A percentile compares a stretch with the other conserved stretches of the same genome.
These are phyloP conservation scores for Gossypium davidsonii DNA, from an alignment of 441 rosid species.

Conservation along the genomic window DNA sequence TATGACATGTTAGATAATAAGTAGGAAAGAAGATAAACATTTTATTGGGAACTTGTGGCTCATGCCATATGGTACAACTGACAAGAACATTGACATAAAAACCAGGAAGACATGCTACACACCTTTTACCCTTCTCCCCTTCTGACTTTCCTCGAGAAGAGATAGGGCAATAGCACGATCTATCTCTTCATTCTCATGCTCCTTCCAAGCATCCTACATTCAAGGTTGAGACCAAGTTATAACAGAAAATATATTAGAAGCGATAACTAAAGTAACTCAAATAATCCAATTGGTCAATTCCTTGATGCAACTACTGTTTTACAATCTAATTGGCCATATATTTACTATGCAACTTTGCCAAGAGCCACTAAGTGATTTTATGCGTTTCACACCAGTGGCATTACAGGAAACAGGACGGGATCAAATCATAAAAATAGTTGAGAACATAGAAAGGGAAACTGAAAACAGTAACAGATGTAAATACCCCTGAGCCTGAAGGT, in stretches of 20 bases:
- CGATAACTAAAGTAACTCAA: neutral
- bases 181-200: conserved; percentile 62
- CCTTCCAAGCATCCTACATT: conserved; percentile 47
- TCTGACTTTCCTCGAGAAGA: conserved; percentile 59
- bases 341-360: neutral
- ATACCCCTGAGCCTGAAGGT: conserved; percentile 70
- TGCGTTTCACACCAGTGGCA: neutral
- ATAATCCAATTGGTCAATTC: neutral
- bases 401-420: neutral
- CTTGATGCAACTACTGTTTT: neutral
- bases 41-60: neutral
- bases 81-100: conserved; percentile 6
- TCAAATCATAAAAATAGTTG: neutral
- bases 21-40: neutral
- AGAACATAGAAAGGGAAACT: conserved; percentile 1
- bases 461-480: neutral
- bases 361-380: neutral
- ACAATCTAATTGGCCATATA: neutral
- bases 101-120: conserved; percentile 29
- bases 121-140: conserved; percentile 39
- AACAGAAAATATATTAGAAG: neutral
- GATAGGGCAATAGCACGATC: conserved; percentile 79
- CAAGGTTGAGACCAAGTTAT: neutral
- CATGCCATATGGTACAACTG: neutral
- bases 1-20: conserved; percentile 12